These are phyloP conservation scores for Populus hybrid DNA, from an alignment of 441 rosid genomes.

Conservation along the genomic window DNA sequence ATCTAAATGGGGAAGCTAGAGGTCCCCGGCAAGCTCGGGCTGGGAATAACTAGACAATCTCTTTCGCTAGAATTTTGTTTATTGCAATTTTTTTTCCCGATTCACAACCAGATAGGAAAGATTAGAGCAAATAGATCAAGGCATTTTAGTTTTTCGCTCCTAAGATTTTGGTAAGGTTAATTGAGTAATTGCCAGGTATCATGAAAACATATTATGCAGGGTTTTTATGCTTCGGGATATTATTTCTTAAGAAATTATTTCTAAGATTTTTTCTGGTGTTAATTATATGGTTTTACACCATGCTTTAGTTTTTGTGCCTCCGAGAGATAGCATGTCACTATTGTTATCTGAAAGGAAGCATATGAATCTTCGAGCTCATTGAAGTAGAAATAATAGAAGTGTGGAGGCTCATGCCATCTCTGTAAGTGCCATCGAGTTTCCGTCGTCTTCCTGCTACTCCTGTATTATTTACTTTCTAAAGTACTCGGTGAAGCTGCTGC, in stretches of 20 bases:
- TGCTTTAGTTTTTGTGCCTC: not conserved
- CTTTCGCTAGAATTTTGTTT: constrained; percentile 13
- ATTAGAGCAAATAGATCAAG: constrained; percentile 9
- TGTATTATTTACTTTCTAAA: not conserved
- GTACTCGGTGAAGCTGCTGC: not conserved
- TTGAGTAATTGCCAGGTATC: constrained; percentile 5
- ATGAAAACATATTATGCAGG: not conserved
- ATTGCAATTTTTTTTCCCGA: not conserved
- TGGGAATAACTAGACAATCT: constrained; percentile 11
- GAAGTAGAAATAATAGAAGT: not conserved
- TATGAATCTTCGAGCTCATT: not conserved
- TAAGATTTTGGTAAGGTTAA: not conserved
- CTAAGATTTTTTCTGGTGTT: not conserved
- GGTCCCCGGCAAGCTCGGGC: constrained; percentile 27
- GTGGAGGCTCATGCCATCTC: not conserved
- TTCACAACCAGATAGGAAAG: constrained; percentile 3
- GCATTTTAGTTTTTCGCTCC: not conserved
- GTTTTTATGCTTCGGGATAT: not conserved
- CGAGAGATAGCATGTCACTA: not conserved
- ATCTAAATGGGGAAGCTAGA: constrained; percentile 41
- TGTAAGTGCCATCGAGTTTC: not conserved
- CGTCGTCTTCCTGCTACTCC: not conserved
- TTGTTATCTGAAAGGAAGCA: not conserved
- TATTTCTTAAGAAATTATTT: not conserved
- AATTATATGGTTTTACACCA: too few species aligned